These are phyloP conservation scores for Solanum tarijense DNA, from an alignment of 257 asterid genomes.

Conservation along the genomic window DNA sequence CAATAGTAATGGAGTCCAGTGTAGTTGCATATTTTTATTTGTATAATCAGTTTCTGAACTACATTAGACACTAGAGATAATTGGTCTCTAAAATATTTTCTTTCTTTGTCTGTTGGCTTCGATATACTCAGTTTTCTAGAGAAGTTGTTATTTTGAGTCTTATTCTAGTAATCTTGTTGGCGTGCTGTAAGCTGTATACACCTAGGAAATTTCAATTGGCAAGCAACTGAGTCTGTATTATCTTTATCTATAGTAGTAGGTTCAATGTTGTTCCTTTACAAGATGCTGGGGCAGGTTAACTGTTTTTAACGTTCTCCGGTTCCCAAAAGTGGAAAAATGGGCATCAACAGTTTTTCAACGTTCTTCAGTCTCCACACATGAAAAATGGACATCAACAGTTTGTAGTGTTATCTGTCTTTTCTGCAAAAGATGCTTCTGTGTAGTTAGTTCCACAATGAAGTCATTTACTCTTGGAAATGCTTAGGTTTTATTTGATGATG, in stretches of 20 bases:
- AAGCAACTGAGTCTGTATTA: neutral
- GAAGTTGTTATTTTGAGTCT: neutral
- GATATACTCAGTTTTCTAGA: neutral
- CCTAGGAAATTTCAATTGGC: neutral
- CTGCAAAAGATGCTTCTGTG: neutral
- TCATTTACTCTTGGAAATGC: neutral
- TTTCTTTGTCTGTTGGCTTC: neutral
- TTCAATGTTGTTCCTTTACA: neutral
- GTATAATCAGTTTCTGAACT: neutral
- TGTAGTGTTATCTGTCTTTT: neutral
- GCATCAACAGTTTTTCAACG: neutral
- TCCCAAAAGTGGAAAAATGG: neutral
- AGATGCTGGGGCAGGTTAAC: neutral
- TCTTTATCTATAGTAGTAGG: neutral
- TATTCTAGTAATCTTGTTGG: neutral
- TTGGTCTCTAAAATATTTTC: neutral
- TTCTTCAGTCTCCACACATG: neutral
- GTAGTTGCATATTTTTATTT: neutral
- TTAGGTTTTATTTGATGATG: neutral
- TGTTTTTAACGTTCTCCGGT: neutral
- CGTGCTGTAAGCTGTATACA: neutral
- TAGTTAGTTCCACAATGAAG: neutral
- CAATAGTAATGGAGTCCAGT: neutral
- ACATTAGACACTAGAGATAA: neutral
- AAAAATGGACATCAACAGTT: neutral